These are phyloP conservation scores for Pichia sp. DNA, from an alignment of 1,139 yeast species.

Conservation along the genomic window DNA sequence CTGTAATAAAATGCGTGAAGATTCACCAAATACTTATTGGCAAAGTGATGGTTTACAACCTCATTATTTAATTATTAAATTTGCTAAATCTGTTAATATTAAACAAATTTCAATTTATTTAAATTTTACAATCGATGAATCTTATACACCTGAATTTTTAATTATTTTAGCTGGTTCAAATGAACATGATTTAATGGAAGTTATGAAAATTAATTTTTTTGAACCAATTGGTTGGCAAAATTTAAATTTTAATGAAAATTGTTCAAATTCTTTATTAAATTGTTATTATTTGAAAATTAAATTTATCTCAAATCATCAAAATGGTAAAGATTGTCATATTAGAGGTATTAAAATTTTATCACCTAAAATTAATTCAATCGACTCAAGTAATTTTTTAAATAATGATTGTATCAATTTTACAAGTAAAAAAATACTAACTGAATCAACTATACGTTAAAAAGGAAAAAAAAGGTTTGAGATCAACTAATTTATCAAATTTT, in stretches of 20 bases:
- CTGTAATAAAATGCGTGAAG: constrained; percentile 62
- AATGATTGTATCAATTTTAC: constrained; percentile 27
- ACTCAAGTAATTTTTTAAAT: constrained; percentile 15
- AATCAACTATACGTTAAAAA: constrained; percentile 26
- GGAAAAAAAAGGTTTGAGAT: too few relatives aligned
- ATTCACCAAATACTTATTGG: constrained; percentile 75
- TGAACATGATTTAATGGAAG: constrained; percentile 74
- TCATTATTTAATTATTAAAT: constrained; percentile 73
- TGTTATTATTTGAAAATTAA: constrained; percentile 65
- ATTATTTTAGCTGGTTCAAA: constrained; percentile 77
- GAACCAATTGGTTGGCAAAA: constrained; percentile 88
- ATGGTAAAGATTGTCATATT: constrained; percentile 92
- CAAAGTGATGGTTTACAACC: constrained; percentile 97
- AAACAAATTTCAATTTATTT: constrained; percentile 66
- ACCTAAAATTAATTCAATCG: constrained; percentile 7
- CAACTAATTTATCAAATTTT: too few relatives aligned
- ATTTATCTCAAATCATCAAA: constrained; percentile 82
- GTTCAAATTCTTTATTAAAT: constrained; percentile 55
- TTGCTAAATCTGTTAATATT: constrained; percentile 68
- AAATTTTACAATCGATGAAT: constrained; percentile 67
- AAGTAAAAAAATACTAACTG: constrained; percentile 26
- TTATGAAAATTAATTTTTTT: constrained; percentile 54
- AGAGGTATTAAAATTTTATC: constrained; percentile 56
- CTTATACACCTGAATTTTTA: constrained; percentile 81
- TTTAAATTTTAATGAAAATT: constrained; percentile 54